Conservation (phyloP, 257 asterid genomes). For the Solanum sitiens region DNA sequence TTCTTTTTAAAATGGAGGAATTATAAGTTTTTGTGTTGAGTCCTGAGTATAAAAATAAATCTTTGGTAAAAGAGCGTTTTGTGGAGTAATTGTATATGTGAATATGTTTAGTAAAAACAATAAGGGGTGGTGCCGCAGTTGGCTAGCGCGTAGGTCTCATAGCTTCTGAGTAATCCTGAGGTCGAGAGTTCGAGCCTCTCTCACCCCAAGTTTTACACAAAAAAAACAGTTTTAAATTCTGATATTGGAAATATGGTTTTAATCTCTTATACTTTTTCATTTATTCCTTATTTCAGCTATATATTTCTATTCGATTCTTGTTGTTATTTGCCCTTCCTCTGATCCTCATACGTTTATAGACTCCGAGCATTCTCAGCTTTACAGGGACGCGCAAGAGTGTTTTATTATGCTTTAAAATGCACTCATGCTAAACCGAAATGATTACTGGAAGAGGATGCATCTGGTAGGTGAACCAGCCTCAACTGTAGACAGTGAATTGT, state of each 20-base stretch:
- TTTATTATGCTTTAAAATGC: neutral
- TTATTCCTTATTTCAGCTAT: neutral
- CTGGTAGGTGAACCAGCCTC: constrained; percentile 20
- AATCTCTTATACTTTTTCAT: neutral
- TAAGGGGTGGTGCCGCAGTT: constrained; percentile 94
- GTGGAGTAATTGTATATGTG: too few relatives aligned
- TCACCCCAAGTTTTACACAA: constrained; percentile 35
- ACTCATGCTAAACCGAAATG: neutral
- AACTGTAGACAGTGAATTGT: constrained; percentile 20
- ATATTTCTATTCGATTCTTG: neutral
- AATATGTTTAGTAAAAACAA: fast-evolving
- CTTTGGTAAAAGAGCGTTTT: too few relatives aligned
- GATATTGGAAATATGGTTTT: neutral
- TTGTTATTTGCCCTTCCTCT: neutral
- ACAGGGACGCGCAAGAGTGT: too few relatives aligned
- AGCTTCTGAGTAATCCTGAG: constrained; percentile 80
- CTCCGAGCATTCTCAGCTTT: neutral
- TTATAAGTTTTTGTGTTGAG: too few relatives aligned
- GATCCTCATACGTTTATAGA: neutral
- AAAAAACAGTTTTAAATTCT: too few relatives aligned
- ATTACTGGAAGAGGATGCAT: constrained; percentile 23
- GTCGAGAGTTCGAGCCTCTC: constrained; percentile 97
- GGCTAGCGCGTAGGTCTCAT: constrained; percentile 99
- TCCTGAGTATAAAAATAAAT: too few relatives aligned
- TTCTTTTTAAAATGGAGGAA: too few relatives aligned